Conservation (phyloP, 371 early-diverging fungal genomes). For the Parasitella parasitica region DNA sequence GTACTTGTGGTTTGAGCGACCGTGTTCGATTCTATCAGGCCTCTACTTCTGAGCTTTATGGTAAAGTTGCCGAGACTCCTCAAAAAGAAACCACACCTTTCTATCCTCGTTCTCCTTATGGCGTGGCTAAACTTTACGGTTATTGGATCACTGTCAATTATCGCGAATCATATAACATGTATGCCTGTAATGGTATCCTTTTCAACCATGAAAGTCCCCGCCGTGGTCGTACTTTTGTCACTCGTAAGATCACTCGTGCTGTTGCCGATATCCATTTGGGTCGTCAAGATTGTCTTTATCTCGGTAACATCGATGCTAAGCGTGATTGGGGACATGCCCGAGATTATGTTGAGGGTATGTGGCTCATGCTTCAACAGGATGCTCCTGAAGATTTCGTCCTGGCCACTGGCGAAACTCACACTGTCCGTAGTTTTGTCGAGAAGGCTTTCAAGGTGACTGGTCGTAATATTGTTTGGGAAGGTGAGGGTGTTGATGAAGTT, state of each 20-base stretch:
- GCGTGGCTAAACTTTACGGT: constrained; percentile 83
- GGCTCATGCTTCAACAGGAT: constrained; percentile 86
- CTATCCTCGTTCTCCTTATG: constrained; percentile 86
- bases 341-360: constrained; percentile 89
- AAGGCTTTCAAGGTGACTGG: constrained; percentile 75
- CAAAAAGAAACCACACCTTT: constrained; percentile 87
- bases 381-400: constrained; percentile 79
- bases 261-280: constrained; percentile 78
- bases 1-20: constrained; percentile 73
- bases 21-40: constrained; percentile 85
- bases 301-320: constrained; percentile 85
- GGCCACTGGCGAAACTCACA: constrained; percentile 84
- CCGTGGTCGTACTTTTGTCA: constrained; percentile 83
- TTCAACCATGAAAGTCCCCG: constrained; percentile 90
- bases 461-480: constrained; percentile 79
- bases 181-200: constrained; percentile 82
- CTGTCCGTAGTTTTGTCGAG: constrained; percentile 82
- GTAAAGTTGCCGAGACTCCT: constrained; percentile 80
- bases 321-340: constrained; percentile 91
- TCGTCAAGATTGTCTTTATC: constrained; percentile 68
- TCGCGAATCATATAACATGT: constrained; percentile 83
- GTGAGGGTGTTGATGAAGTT: constrained; percentile 69
- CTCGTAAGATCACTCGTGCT: constrained; percentile 82
- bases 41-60: constrained; percentile 80
- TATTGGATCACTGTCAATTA: constrained; percentile 86